Percentiles rank a stretch among this genome's conserved stretches.
phyloP scores from a whole-genome alignment of 1,139 yeast genomes.

The Pichia sp. region DNA sequence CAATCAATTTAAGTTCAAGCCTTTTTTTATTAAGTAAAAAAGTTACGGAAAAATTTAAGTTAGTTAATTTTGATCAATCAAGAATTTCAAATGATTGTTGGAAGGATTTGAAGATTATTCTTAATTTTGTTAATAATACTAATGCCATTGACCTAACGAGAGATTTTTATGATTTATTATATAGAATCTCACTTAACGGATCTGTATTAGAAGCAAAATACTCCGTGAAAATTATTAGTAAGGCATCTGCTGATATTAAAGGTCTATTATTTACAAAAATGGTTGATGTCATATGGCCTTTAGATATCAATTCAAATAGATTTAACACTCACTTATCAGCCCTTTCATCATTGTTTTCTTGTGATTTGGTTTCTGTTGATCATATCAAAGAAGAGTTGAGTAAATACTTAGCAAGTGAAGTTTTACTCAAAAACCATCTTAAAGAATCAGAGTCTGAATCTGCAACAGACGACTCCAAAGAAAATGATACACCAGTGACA shows the following conservation, averaged over 20 bases:
- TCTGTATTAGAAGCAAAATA: constrained; percentile 60
- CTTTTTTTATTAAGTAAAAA: constrained; percentile 42
- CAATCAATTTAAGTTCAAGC: constrained; percentile 60
- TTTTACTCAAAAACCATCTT: constrained; percentile 45
- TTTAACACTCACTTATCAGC: constrained; percentile 56
- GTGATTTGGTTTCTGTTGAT: constrained; percentile 47
- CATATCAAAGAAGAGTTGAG: constrained; percentile 48
- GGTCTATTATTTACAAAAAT: constrained; percentile 31
- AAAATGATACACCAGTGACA: constrained; percentile 12
- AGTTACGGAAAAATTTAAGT: constrained; percentile 16
- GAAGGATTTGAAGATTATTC: constrained; percentile 50
- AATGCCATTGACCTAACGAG: constrained; percentile 28
- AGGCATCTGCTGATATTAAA: not conserved
- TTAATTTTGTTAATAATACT: constrained; percentile 46
- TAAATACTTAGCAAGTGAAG: constrained; percentile 51
- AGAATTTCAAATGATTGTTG: constrained; percentile 22
- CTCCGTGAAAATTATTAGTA: constrained; percentile 52
- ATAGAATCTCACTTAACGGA: constrained; percentile 44
- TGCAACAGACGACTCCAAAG: too few species aligned
- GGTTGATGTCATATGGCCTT: constrained; percentile 44
- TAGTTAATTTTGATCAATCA: not conserved
- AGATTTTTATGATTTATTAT: constrained; percentile 14
- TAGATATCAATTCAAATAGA: constrained; percentile 34
- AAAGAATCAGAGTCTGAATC: constrained; percentile 24
- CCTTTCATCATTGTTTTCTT: constrained; percentile 55